phyloP scores from a whole-genome alignment of 768 basidiomycete genomes.

The Tylopilus plumbeoviolaceoides region DNA sequence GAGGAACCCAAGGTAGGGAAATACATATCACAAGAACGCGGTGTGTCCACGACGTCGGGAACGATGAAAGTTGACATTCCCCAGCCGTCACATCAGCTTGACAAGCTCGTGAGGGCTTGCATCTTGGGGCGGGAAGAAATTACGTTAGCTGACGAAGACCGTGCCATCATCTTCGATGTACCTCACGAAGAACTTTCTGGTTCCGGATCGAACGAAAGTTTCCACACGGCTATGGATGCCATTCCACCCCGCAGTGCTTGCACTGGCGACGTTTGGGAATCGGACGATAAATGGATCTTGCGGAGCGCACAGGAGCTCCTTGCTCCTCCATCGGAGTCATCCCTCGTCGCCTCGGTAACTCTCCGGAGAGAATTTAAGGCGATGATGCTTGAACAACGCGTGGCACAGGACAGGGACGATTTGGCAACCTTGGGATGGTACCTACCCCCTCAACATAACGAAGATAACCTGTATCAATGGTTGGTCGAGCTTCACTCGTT shows the following conservation, averaged over 20 bases:
- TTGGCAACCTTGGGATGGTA: conserved; percentile 58
- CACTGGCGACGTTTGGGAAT: conserved; percentile 43
- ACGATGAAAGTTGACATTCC: conserved; percentile 46
- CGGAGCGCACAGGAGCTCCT: conserved; percentile 43
- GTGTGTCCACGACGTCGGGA: not conserved
- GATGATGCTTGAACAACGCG: conserved; percentile 59
- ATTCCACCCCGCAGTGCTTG: not conserved
- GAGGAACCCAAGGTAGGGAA: conserved; percentile 24
- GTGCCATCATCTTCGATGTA: conserved; percentile 40
- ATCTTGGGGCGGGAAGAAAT: conserved; percentile 39
- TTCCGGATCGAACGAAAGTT: not conserved
- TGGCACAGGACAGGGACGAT: conserved; percentile 43
- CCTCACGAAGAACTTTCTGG: not conserved
- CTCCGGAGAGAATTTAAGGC: conserved; percentile 58
- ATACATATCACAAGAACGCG: conserved; percentile 47
- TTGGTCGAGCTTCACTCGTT: conserved; percentile 72
- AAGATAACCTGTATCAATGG: conserved; percentile 70
- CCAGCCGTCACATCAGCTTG: conserved; percentile 52
- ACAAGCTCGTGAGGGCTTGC: conserved; percentile 43
- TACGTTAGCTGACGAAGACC: conserved; percentile 49
- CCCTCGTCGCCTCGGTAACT: conserved; percentile 49
- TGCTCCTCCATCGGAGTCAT: conserved; percentile 59
- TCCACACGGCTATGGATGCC: not conserved
- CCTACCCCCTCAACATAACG: conserved; percentile 60
- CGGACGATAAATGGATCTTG: conserved; percentile 49